Evolutionary conservation across 2,329 filamentous ascomycete species (phyloP).

Genomic region (Hortaea sp.): DNA sequence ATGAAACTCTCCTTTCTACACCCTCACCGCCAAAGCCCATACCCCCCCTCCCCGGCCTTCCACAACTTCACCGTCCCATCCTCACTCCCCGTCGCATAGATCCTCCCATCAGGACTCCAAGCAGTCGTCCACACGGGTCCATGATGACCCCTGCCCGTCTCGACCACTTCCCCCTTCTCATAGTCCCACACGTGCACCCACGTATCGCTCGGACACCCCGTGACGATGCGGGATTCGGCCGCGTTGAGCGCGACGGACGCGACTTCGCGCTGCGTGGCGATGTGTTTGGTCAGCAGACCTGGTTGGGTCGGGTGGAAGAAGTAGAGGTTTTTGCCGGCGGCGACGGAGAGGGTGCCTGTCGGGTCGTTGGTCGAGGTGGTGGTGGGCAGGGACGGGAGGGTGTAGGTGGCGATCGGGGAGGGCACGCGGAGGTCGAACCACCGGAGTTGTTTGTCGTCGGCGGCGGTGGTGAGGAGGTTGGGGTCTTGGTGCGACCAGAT

Average conservation of each 20-base stretch:
- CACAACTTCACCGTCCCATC: constrained; percentile 94
- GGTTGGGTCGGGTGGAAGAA: constrained; percentile 75
- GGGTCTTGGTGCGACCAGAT: constrained; percentile 68
- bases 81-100: constrained; percentile 93
- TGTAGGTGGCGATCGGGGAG: constrained; percentile 63
- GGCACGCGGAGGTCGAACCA: constrained; percentile 87
- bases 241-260: constrained; percentile 84
- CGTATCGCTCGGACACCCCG: constrained; percentile 82
- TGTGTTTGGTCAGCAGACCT: constrained; percentile 62
- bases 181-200: constrained; percentile 95
- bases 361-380: constrained; percentile 51
- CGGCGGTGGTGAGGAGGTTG: constrained; percentile 81
- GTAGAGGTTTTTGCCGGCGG: constrained; percentile 88
- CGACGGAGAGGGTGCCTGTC: constrained; percentile 68
- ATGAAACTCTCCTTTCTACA: too few species aligned
- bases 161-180: constrained; percentile 72
- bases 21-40: constrained; percentile 52
- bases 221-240: constrained; percentile 71
- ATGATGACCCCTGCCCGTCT: constrained; percentile 93
- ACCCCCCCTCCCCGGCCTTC: constrained; percentile 56
- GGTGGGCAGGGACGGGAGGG: constrained; percentile 75
- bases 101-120: constrained; percentile 88
- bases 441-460: constrained; percentile 79
- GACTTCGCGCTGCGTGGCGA: constrained; percentile 72
- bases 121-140: constrained; percentile 93